A percentile compares a stretch with the other conserved stretches of the same genome.
phyloP scores from a whole-genome alignment of 2,329 filamentous ascomycete species.

The Fulvia fulva region DNA sequence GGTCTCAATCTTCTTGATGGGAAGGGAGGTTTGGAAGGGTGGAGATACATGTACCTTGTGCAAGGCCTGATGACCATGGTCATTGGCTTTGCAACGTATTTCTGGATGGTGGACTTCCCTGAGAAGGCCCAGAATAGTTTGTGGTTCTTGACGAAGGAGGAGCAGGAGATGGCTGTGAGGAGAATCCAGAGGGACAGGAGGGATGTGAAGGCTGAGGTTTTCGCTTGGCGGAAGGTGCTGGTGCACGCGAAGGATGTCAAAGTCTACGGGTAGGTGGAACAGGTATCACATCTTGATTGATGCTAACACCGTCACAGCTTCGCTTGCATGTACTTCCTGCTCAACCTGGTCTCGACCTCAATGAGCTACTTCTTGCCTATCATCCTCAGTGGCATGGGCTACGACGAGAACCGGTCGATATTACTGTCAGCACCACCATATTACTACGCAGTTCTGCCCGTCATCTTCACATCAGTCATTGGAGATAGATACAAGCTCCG shows the following conservation, averaged over 20 bases:
- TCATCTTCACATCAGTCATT: conserved; percentile 58
- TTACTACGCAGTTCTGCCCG: conserved; percentile 63
- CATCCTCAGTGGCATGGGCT: conserved; percentile 43
- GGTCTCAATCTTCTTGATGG: conserved; percentile 63
- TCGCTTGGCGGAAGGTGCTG: conserved; percentile 54
- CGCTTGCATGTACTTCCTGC: conserved; percentile 60
- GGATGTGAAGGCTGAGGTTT: conserved; percentile 55
- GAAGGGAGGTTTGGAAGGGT: conserved; percentile 54
- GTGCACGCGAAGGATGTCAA: conserved; percentile 57
- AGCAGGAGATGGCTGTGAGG: conserved; percentile 53
- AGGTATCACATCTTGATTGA: no score
- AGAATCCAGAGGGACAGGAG: conserved; percentile 60
- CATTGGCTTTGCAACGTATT: conserved; percentile 59
- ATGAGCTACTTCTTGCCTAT: conserved; percentile 62
- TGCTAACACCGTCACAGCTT: conserved; percentile 41
- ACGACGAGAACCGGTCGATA: conserved; percentile 46
- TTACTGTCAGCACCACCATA: conserved; percentile 64
- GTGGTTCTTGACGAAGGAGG: conserved; percentile 54
- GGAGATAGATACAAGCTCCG: conserved; percentile 59
- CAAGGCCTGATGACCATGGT: conserved; percentile 58
- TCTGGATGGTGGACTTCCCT: conserved; percentile 69
- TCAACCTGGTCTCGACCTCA: conserved; percentile 63
- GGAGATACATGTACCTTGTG: conserved; percentile 67
- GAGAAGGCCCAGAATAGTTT: conserved; percentile 57
- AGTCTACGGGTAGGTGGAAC: conserved; percentile 46